A percentile compares a stretch with the other conserved stretches of the same genome.
phyloP scores from a whole-genome alignment of 805 yeast species.

The Metschnikowia borealis region DNA sequence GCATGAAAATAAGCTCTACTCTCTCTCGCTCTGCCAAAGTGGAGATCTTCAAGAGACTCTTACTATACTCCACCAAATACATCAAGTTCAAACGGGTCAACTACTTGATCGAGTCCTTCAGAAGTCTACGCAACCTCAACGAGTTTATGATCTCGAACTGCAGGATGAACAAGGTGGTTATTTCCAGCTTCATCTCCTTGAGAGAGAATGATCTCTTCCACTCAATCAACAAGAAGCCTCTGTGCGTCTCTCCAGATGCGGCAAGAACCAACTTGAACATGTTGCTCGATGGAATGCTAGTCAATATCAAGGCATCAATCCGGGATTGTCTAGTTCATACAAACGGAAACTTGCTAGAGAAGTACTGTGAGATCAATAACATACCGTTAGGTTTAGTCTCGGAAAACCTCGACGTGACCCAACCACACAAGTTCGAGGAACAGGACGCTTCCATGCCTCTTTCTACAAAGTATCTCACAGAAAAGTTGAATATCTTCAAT shows the following conservation, averaged over 20 bases:
- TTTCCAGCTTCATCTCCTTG: slow-evolving; percentile 27
- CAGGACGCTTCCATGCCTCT: neutral
- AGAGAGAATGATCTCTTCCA: slow-evolving; percentile 31
- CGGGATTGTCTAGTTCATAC: slow-evolving; percentile 27
- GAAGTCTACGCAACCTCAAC: slow-evolving; percentile 22
- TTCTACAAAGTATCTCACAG: slow-evolving; percentile 15
- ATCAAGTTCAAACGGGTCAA: slow-evolving; percentile 25
- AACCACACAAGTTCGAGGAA: neutral
- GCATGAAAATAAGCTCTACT: slow-evolving; percentile 2
- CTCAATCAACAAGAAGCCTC: slow-evolving; percentile 10
- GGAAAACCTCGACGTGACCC: slow-evolving; percentile 8
- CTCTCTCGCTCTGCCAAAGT: slow-evolving; percentile 13
- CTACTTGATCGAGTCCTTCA: slow-evolving; percentile 22
- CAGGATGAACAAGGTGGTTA: slow-evolving; percentile 34
- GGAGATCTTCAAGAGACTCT: slow-evolving; percentile 28
- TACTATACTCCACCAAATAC: slow-evolving; percentile 27
- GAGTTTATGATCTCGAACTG: slow-evolving; percentile 32
- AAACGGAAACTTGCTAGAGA: slow-evolving; percentile 37
- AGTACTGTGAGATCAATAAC: slow-evolving; percentile 37
- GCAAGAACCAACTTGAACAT: slow-evolving; percentile 19
- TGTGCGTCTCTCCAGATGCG: neutral
- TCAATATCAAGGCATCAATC: slow-evolving; percentile 28
- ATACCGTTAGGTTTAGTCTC: slow-evolving; percentile 23
- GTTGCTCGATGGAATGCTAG: slow-evolving; percentile 25
- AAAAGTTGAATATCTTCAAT: slow-evolving; percentile 28